These are phyloP conservation scores for Phytophthora fragariaefolia DNA, from an alignment of 352 stramenopile genomes.

Conservation along the genomic window DNA sequence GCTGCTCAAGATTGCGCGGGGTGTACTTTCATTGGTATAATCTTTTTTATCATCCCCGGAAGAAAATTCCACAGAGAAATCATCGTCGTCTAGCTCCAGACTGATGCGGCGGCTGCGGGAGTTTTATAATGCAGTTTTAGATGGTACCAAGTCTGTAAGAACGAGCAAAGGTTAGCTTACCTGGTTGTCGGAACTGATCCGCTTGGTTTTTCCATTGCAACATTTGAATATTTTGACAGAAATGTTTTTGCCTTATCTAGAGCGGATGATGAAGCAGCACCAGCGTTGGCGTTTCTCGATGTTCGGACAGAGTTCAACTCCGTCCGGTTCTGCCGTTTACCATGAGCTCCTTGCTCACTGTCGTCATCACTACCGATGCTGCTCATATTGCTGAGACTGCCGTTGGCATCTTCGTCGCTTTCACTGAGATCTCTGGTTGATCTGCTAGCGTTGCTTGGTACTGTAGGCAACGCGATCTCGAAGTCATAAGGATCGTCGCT, in stretches of 20 bases:
- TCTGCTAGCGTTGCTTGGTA: conserved; percentile 4
- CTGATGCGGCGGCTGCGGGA: conserved; percentile 41
- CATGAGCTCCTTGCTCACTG: neutral
- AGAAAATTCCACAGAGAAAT: conserved; percentile 47
- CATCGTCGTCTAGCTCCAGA: conserved; percentile 64
- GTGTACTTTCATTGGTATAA: neutral
- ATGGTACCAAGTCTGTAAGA: neutral
- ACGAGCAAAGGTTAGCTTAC: conserved; percentile 6
- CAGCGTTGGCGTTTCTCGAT: conserved; percentile 3
- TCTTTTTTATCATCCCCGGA: conserved; percentile 7
- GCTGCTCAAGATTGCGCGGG: neutral
- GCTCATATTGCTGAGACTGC: conserved; percentile 30
- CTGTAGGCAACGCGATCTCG: conserved; percentile 56
- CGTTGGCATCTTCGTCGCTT: conserved; percentile 20
- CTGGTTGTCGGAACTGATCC: conserved; percentile 15
- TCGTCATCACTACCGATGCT: conserved; percentile 24
- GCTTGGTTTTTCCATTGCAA: conserved; percentile 18
- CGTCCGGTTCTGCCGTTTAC: neutral
- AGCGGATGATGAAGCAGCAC: conserved; percentile 21
- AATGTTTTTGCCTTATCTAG: conserved; percentile 79
- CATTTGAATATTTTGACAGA: conserved; percentile 75
- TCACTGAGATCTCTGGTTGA: conserved; percentile 5
- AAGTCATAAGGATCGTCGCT: conserved; percentile 54
- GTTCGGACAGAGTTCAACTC: neutral
- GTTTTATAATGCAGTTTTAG: conserved; percentile 5